Evolutionary conservation across 2,329 filamentous ascomycete genomes (phyloP).

Genomic region (Emergomyces africanus): DNA sequence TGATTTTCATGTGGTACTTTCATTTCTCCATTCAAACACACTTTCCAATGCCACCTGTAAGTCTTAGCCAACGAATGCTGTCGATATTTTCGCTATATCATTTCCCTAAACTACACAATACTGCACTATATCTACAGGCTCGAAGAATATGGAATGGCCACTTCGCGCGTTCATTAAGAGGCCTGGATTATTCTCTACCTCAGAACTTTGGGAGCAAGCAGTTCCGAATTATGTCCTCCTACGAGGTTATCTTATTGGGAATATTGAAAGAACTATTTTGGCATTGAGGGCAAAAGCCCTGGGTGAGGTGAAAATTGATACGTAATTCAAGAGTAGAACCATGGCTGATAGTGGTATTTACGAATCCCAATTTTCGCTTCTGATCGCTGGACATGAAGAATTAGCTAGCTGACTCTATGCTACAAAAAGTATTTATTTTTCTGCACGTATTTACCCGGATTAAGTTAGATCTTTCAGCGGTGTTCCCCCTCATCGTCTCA

Average conservation of each 20-base stretch:
- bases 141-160: constrained; percentile 37
- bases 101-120: not conserved
- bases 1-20: too few relatives aligned
- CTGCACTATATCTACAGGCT: constrained; percentile 14
- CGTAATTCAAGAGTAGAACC: too few relatives aligned
- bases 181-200: constrained; percentile 26
- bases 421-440: too few relatives aligned
- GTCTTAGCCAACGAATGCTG: constrained; percentile 10
- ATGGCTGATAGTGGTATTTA: too few relatives aligned
- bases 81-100: not conserved
- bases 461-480: too few relatives aligned
- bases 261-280: constrained; percentile 51
- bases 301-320: constrained; percentile 58
- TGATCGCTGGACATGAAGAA: too few relatives aligned
- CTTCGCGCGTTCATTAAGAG: constrained; percentile 23
- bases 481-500: too few relatives aligned
- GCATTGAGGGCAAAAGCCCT: constrained; percentile 51
- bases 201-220: constrained; percentile 42
- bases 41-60: constrained; percentile 42
- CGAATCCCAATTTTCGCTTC: too few relatives aligned
- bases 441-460: too few relatives aligned
- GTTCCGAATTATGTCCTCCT: constrained; percentile 58
- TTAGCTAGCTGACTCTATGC: too few relatives aligned
- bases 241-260: constrained; percentile 50
- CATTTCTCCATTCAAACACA: constrained; percentile 44